A percentile compares a stretch with the other conserved stretches of the same genome.
These are phyloP conservation scores for Ogataea methylovora DNA, from an alignment of 805 yeast species.

Conservation along the genomic window DNA sequence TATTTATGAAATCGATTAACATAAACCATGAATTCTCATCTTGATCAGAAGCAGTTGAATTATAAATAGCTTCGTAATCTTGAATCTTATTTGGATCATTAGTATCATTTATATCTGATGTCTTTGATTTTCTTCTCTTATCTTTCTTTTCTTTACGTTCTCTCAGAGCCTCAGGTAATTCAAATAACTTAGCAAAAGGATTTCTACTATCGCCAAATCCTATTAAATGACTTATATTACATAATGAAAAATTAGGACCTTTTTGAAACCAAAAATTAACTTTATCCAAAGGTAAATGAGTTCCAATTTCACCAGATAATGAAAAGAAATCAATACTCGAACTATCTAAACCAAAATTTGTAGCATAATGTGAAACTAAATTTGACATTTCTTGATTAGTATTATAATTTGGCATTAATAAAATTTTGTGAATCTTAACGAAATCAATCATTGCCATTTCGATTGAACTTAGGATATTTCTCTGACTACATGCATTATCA, in stretches of 20 bases:
- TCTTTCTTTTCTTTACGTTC: slow-evolving; percentile 71
- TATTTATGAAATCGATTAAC: slow-evolving; percentile 47
- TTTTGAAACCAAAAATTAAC: slow-evolving; percentile 71
- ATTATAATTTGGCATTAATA: slow-evolving; percentile 51
- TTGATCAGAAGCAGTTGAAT: slow-evolving; percentile 22
- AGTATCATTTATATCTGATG: slow-evolving; percentile 1
- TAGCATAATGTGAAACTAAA: slow-evolving; percentile 56
- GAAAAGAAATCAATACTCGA: slow-evolving; percentile 58
- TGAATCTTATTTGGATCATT: not conserved
- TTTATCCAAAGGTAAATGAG: slow-evolving; percentile 32
- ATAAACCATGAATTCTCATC: slow-evolving; percentile 45
- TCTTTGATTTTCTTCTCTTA: slow-evolving; percentile 39
- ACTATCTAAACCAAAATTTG: slow-evolving; percentile 61
- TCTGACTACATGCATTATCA: slow-evolving; percentile 66
- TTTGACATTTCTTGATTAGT: slow-evolving; percentile 47
- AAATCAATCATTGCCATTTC: slow-evolving; percentile 56
- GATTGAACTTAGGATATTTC: slow-evolving; percentile 49
- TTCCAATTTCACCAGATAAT: slow-evolving; percentile 27
- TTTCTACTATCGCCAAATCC: slow-evolving; percentile 73
- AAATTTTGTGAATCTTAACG: slow-evolving; percentile 61
- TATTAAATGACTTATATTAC: slow-evolving; percentile 65
- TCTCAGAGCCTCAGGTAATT: slow-evolving; percentile 61
- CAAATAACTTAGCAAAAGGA: slow-evolving; percentile 71
- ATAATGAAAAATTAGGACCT: slow-evolving; percentile 67
- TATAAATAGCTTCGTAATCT: slow-evolving; percentile 10